Evolutionary conservation across 176 grass and related monocot species (phyloP), one percentile per base, ranked within the genome.

Genomic region (Rhynchospora tenuis): DNA sequence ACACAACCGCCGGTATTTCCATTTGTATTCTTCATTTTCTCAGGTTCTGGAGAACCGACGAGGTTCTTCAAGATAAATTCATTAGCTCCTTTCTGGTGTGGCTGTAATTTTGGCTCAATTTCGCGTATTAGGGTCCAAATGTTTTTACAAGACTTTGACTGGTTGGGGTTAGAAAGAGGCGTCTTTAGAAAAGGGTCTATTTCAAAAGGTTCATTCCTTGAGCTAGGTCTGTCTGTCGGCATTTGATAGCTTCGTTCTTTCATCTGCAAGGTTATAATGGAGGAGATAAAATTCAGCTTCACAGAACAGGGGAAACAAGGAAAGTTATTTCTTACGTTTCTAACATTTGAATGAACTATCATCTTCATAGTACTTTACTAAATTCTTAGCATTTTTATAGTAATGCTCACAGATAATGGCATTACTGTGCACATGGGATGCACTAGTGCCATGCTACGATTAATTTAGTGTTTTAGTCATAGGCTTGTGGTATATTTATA

Each of bases 41-140:
- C 87, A 83, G 88, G 78, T n/a, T 93, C 77, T 48, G 89, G 68
- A 42, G 92, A 88, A 20, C 90, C 92, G 3, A 78, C 64, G 59
- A 91, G 48, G 57, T 94, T 98, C 74, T 81, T 93, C 95, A 92
- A 98, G 55, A 98, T 88, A 73, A 98, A 98, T 63, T 98, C 84
- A 60, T 94, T 91, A 5, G 92, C 95, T 74, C 88, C 88, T 89
- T 65, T 98, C 59, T 98, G 92, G 65, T 98, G 95, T 85, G 80
- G 51, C 72, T 88, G 84, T 27, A 94, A 71, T 82, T 90, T 94
- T 81, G 83, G 85, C 76, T 86, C 88, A 55, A 98, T 87, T 84
- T 88, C 58, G 11, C 57, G 54, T 52, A 94, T 91, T 57, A 85
- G 87, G 83, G 55, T 26, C 95, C 95, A 93, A 74, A 98, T 84